Conservation (phyloP, 2,329 filamentous ascomycete genomes). For the Pseudonectria buxi region DNA sequence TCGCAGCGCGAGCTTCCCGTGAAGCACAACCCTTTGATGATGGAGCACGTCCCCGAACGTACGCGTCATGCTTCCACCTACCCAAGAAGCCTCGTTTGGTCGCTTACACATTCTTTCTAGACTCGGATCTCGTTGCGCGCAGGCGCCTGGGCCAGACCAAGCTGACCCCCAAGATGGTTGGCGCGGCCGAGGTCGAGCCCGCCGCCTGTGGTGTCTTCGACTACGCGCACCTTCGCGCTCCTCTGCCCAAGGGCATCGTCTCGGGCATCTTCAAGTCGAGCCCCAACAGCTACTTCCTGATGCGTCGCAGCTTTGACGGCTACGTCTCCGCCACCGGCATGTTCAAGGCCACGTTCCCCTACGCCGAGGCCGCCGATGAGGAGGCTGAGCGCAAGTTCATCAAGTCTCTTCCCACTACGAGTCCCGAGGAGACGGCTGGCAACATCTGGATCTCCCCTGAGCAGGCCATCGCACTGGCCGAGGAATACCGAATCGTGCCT, state of each 20-base stretch:
- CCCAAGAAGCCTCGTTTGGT: slow-evolving; percentile 6
- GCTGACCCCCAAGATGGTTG: slow-evolving; percentile 73
- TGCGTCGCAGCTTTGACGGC: slow-evolving; percentile 81
- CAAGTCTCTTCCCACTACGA: slow-evolving; percentile 74
- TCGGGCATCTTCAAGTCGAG: slow-evolving; percentile 89
- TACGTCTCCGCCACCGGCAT: slow-evolving; percentile 83
- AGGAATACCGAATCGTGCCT: slow-evolving; percentile 75
- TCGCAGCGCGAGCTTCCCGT: slow-evolving; percentile 46
- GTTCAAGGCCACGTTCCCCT: slow-evolving; percentile 87
- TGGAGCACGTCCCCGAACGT: slow-evolving; percentile 58
- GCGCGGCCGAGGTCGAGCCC: slow-evolving; percentile 65
- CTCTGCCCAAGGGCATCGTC: slow-evolving; percentile 81
- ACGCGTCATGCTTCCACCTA: slow-evolving; percentile 23
- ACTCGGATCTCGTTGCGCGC: slow-evolving; percentile 68
- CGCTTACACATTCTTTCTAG: slow-evolving; percentile 36
- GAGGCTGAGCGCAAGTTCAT: slow-evolving; percentile 74
- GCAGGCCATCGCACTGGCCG: slow-evolving; percentile 71
- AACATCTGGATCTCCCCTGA: slow-evolving; percentile 93
- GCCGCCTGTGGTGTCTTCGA: slow-evolving; percentile 79
- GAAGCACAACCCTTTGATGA: slow-evolving; percentile 60
- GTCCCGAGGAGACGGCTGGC: slow-evolving; percentile 85
- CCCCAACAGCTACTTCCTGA: slow-evolving; percentile 93
- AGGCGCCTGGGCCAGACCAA: slow-evolving; percentile 90
- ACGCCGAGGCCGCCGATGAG: slow-evolving; percentile 65
- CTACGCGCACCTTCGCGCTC: slow-evolving; percentile 90